Evolutionary conservation across 179 eudicot species (phyloP).

Genomic region (Beta lomatogona): DNA sequence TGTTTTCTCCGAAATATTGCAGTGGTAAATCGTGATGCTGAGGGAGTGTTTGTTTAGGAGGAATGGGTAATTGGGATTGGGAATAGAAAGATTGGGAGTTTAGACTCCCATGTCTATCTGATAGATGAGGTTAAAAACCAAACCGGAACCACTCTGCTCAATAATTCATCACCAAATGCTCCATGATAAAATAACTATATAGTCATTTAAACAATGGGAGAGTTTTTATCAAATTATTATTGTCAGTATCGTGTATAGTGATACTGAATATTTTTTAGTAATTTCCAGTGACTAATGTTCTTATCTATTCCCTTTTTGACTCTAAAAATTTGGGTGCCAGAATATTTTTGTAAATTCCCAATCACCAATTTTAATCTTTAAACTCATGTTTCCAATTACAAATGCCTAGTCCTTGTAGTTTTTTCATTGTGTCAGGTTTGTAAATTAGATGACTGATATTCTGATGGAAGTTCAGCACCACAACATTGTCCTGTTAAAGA

Average conservation of each 20-base stretch:
- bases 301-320: too few relatives aligned
- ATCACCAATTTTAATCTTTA: background rate
- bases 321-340: too few relatives aligned
- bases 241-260: too few relatives aligned
- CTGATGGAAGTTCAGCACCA: background rate
- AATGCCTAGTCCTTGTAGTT: background rate
- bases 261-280: background rate
- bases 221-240: too few relatives aligned
- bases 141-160: background rate
- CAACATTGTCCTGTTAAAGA: background rate
- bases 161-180: background rate
- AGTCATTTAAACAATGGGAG: too few relatives aligned
- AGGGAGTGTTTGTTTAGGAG: too few relatives aligned
- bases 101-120: background rate
- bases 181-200: background rate
- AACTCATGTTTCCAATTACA: background rate
- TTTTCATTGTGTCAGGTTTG: background rate
- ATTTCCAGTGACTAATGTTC: background rate
- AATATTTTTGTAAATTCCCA: background rate
- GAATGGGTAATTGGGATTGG: too few relatives aligned
- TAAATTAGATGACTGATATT: background rate
- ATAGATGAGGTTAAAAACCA: background rate
- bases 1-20: background rate
- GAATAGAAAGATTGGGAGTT: background rate
- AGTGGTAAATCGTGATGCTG: background rate